Evolutionary conservation across 2,329 filamentous ascomycete species (phyloP), one percentile per base, ranked within the genome.

Genomic region (Ophiosphaerella narmari): DNA sequence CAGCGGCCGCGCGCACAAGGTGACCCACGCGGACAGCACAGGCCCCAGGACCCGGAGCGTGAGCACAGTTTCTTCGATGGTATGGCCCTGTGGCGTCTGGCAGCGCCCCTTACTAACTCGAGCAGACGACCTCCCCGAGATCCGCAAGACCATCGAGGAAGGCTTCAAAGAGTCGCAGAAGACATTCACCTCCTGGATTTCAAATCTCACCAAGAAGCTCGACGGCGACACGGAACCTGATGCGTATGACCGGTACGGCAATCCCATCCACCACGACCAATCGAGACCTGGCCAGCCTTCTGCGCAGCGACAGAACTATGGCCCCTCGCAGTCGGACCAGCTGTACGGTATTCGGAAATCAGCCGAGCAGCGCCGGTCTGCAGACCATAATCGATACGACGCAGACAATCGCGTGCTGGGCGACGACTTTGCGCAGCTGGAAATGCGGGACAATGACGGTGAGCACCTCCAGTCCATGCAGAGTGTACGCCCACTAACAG

Each of bases 111-210:
- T 7, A 11, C 49, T 51, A n/a, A 60, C 16, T 39, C 13, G 45
- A 16, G n/a, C 58, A 86, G 94, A 99, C 65, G 94, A 99, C 62
- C 83, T 99, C 12, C 93, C 94, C 1, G 86, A 93, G 42, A 97
- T 99, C 68, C 87, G 87, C 60, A 91, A 96, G 70, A 97, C 95
- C 67, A 83, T 99, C 62, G 88, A 88, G 70, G 95, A 97, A 76
- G 94, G 94, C 4, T 99, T 99, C 75, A 68, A 91, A 47, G 92
- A 99, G 68, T 97, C 94, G 2, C 94, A 97, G 76, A 86, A 84
- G 47, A 95, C 90, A 68, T 89, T 99, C 64, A 97, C 96, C 76
- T 84, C 85, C 42, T 97, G 93, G 92, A 91, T 99, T 64, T 89
- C 84, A 43, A 91, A 86, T 56, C 80, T 99, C 70, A 94, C 90